phyloP scores from a whole-genome alignment of 75 land plant species.

The Picea glauca region DNA sequence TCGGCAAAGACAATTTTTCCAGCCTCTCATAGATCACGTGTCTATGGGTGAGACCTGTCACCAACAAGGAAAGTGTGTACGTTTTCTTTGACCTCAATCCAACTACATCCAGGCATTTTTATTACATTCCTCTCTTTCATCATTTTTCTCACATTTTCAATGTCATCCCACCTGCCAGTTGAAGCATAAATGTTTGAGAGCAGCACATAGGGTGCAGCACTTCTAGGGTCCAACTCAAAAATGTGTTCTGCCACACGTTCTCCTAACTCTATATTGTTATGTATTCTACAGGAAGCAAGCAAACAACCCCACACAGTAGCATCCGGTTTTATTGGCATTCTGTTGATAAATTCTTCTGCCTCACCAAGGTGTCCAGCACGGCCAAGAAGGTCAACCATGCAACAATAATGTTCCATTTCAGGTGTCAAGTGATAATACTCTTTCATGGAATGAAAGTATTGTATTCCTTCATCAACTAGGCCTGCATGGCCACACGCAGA shows the following conservation, averaged over 20 bases:
- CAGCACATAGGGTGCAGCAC: constrained; percentile 27
- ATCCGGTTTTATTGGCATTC: constrained; percentile 13
- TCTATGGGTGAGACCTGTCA: constrained; percentile 17
- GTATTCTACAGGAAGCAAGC: constrained; percentile 24
- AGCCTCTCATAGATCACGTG: constrained; percentile 17
- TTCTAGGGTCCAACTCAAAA: constrained; percentile 19
- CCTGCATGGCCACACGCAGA: constrained; percentile 17
- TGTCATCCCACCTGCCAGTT: constrained; percentile 23
- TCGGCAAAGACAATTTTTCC: constrained; percentile 10
- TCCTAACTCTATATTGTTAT: constrained; percentile 21
- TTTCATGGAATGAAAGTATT: constrained; percentile 11
- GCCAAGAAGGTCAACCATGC: constrained; percentile 38
- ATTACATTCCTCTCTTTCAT: constrained; percentile 17
- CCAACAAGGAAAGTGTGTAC: constrained; percentile 28
- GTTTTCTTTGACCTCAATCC: constrained; percentile 22
- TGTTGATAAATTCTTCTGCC: constrained; percentile 18
- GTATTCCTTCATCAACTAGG: constrained; percentile 13
- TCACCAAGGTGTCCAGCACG: constrained; percentile 32
- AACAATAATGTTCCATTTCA: constrained; percentile 22
- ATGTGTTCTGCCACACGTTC: constrained; percentile 10
- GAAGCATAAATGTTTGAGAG: constrained; percentile 31
- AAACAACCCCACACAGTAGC: constrained; percentile 21
- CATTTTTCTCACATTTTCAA: constrained; percentile 16
- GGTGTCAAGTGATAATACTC: constrained; percentile 17
- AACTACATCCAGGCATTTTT: constrained; percentile 26